A percentile compares a stretch with the other conserved stretches of the same genome.
Conservation (phyloP, 306 rosid species). For the Cicer yamashitae region DNA sequence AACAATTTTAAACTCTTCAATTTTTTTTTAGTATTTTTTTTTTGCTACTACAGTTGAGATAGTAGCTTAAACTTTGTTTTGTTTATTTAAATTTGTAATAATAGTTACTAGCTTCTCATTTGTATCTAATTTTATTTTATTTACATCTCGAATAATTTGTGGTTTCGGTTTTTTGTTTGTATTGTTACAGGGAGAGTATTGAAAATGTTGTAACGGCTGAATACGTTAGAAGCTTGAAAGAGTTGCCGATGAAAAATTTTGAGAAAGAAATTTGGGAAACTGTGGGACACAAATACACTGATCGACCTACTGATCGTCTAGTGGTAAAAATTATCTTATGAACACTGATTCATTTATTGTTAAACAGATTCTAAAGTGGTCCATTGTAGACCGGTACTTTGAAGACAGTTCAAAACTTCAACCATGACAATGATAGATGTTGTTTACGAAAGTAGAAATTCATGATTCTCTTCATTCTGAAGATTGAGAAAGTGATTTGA, state of each 20-base stretch:
- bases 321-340: conserved; percentile 51
- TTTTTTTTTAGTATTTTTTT: background rate
- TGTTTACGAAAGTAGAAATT: no score
- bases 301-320: conserved; percentile 45
- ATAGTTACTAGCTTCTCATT: no score
- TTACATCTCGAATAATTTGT: background rate
- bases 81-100: background rate
- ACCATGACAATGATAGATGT: no score
- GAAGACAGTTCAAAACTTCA: no score
- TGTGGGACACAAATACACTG: conserved; percentile 39
- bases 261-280: conserved; percentile 61
- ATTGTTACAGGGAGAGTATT: conserved; percentile 42
- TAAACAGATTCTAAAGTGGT: no score
- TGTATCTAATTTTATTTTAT: no score
- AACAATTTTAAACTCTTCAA: background rate
- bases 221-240: conserved; percentile 49
- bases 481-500: no score
- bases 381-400: no score
- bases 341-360: background rate
- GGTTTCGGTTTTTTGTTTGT: background rate
- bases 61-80: background rate
- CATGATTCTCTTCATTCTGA: no score
- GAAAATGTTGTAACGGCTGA: conserved; percentile 47
- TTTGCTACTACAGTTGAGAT: no score
- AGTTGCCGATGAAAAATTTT: conserved; percentile 53